A percentile compares a stretch with the other conserved stretches of the same genome.
phyloP scores from a whole-genome alignment of 202 grass and related monocot genomes.

The Bolboschoenoplectus hybrid region DNA sequence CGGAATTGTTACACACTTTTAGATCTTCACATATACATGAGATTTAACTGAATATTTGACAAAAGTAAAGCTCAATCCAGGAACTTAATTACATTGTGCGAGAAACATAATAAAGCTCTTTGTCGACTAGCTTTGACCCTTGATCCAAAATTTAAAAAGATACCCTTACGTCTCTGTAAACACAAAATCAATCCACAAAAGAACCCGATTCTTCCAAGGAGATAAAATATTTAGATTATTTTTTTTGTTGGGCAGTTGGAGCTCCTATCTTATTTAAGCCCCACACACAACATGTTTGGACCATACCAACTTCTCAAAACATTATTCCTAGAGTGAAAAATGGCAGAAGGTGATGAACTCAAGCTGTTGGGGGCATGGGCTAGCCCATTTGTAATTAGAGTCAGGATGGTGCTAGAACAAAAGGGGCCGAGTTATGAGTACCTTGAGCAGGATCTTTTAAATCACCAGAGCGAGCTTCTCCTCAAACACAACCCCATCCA shows the following conservation, averaged over 20 bases:
- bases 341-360: constrained; percentile 51
- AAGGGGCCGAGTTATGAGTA: constrained; percentile 61
- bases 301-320: not conserved
- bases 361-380: constrained; percentile 66
- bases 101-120: too few species aligned
- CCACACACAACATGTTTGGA: not conserved
- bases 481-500: constrained; percentile 37
- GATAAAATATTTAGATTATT: too few species aligned
- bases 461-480: constrained; percentile 42
- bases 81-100: too few species aligned
- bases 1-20: too few species aligned
- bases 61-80: too few species aligned
- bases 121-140: too few species aligned
- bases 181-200: not conserved
- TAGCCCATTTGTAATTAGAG: constrained; percentile 57
- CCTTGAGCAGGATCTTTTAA: constrained; percentile 43
- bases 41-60: too few species aligned
- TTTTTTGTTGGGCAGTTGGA: too few species aligned
- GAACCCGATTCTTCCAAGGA: not conserved
- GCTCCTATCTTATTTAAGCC: not conserved
- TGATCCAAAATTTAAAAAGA: too few species aligned
- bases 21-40: too few species aligned
- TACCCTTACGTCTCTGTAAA: too few species aligned
- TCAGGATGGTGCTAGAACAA: constrained; percentile 52
- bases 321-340: constrained; percentile 28